These are phyloP conservation scores for Achlya hypogyna DNA, from an alignment of 352 stramenopile genomes.

Conservation along the genomic window DNA sequence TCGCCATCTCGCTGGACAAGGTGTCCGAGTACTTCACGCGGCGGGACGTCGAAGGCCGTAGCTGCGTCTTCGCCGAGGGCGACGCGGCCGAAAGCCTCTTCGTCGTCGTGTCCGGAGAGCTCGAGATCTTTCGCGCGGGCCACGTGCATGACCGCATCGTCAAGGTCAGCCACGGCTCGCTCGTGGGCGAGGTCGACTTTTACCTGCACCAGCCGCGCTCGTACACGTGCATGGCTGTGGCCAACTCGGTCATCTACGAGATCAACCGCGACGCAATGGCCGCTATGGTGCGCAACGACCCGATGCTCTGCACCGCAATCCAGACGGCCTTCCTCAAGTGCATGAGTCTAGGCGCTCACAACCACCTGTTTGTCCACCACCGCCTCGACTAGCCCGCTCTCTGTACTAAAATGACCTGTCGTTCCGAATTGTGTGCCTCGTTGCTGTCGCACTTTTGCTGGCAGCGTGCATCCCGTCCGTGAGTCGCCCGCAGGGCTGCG, in stretches of 20 bases:
- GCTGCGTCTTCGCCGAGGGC: slow-evolving; percentile 1
- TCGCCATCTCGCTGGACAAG: not conserved
- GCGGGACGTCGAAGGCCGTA: not conserved
- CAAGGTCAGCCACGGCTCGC: slow-evolving; percentile 12
- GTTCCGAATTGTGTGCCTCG: no score
- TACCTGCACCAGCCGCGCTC: slow-evolving; percentile 15
- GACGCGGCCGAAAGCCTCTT: not conserved
- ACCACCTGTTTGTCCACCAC: slow-evolving; percentile 15
- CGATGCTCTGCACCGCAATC: slow-evolving; percentile 8
- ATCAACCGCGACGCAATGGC: not conserved
- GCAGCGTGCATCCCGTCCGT: no score
- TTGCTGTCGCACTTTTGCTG: no score
- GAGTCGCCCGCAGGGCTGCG: no score
- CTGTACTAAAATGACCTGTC: no score
- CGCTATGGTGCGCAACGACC: slow-evolving; percentile 4
- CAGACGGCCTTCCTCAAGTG: slow-evolving; percentile 16
- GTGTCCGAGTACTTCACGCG: not conserved
- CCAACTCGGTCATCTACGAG: slow-evolving; percentile 1
- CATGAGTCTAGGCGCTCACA: slow-evolving; percentile 18
- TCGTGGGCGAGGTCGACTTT: slow-evolving; percentile 14
- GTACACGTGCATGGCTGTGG: slow-evolving; percentile 5
- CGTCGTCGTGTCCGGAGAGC: slow-evolving; percentile 1
- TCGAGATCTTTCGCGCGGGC: not conserved
- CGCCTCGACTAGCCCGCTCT: not conserved
- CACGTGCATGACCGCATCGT: not conserved